A percentile compares a stretch with the other conserved stretches of the same genome.
phyloP scores from a whole-genome alignment of 371 early-diverging fungal genomes.

The Mucor sp. region DNA sequence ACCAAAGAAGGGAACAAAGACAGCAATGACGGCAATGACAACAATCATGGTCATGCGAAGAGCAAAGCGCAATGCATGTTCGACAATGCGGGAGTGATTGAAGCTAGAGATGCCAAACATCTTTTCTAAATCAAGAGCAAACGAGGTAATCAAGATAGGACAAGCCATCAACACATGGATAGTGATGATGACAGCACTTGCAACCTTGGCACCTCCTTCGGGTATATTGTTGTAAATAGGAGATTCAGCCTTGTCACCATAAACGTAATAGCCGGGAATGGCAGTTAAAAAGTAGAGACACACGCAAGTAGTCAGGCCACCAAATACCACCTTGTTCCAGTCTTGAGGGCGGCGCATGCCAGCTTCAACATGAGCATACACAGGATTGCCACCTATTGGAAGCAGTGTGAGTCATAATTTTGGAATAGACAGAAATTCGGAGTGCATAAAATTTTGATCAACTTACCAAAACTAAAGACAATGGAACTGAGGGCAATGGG shows the following conservation, averaged over 20 bases:
- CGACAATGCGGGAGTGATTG: conserved; percentile 29
- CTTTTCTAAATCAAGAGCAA: conserved; percentile 73
- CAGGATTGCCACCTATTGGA: conserved; percentile 27
- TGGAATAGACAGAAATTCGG: neutral
- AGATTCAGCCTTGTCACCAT: conserved; percentile 70
- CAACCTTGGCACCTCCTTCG: conserved; percentile 57
- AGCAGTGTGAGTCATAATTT: neutral
- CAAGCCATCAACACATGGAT: conserved; percentile 81
- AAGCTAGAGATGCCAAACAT: conserved; percentile 41
- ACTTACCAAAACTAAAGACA: conserved; percentile 57
- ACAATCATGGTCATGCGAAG: conserved; percentile 51
- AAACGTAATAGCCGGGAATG: conserved; percentile 80
- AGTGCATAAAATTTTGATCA: neutral
- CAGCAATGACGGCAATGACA: conserved; percentile 50
- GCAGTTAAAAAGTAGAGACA: conserved; percentile 78
- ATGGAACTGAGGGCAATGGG: conserved; percentile 67
- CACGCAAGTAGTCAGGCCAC: conserved; percentile 71
- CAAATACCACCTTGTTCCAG: conserved; percentile 73
- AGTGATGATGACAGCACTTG: conserved; percentile 78
- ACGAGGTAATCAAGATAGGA: conserved; percentile 82
- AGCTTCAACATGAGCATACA: conserved; percentile 71
- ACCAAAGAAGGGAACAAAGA: conserved; percentile 69
- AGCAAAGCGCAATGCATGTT: conserved; percentile 42
- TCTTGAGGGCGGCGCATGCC: conserved; percentile 78
- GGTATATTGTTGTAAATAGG: conserved; percentile 80